Conservation (phyloP, 352 stramenopile genomes). For the Phytophthora sansomeana region DNA sequence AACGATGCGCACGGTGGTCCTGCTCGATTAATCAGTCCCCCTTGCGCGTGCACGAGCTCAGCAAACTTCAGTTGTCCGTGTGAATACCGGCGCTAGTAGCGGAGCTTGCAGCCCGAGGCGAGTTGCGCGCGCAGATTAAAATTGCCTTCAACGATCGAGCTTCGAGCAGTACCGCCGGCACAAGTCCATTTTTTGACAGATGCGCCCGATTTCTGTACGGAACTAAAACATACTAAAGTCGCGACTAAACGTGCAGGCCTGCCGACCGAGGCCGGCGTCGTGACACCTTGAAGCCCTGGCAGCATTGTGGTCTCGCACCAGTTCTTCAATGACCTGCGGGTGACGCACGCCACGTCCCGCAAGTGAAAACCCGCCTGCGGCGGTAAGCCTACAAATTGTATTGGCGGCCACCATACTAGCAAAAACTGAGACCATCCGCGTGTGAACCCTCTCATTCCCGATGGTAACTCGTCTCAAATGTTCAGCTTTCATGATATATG, state of each 20-base stretch:
- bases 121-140: conserved; percentile 6
- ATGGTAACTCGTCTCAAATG: conserved; percentile 2
- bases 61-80: no score
- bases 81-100: no score
- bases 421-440: conserved; percentile 36
- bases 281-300: conserved; percentile 35
- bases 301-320: conserved; percentile 5
- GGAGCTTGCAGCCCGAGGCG: not conserved
- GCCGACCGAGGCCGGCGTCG: not conserved
- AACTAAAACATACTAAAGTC: conserved; percentile 18
- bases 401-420: conserved; percentile 14
- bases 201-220: no score
- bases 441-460: conserved; percentile 25
- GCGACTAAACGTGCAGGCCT: conserved; percentile 21
- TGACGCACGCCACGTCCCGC: conserved; percentile 23
- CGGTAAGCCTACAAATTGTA: not conserved
- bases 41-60: no score
- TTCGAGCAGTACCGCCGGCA: not conserved
- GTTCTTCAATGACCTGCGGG: conserved; percentile 32
- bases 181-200: not conserved
- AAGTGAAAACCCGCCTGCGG: not conserved
- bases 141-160: not conserved
- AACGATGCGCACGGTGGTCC: not conserved
- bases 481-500: not conserved
- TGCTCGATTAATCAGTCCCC: not conserved